phyloP scores from a whole-genome alignment of 371 early-diverging fungal species.

The Sporodiniella umbellata region DNA sequence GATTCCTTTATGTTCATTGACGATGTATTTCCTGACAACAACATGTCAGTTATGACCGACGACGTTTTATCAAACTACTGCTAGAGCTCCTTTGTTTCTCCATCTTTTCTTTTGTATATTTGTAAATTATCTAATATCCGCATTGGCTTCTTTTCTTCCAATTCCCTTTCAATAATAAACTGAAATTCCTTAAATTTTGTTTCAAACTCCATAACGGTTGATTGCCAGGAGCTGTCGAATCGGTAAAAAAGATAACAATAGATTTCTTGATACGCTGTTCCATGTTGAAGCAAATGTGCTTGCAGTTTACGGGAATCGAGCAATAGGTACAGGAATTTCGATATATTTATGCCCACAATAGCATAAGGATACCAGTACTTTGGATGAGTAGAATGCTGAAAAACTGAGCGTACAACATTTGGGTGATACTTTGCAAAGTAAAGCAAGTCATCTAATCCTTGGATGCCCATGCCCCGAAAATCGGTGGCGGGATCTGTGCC shows the following conservation, averaged over 20 bases:
- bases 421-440: constrained; percentile 68
- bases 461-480: constrained; percentile 84
- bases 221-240: constrained; percentile 70
- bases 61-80: constrained; percentile 2
- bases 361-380: constrained; percentile 71
- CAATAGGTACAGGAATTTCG: constrained; percentile 62
- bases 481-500: constrained; percentile 85
- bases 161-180: constrained; percentile 34
- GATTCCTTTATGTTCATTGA: constrained; percentile 1
- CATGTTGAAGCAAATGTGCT: constrained; percentile 58
- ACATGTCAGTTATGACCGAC: neutral
- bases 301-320: constrained; percentile 68
- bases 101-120: constrained; percentile 2
- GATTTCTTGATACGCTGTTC: constrained; percentile 61
- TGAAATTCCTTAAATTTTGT: constrained; percentile 61
- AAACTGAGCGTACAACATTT: constrained; percentile 37
- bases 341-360: constrained; percentile 81
- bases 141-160: constrained; percentile 14
- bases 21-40: constrained; percentile 1
- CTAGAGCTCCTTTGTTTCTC: neutral
- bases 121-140: constrained; percentile 2
- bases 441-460: constrained; percentile 71
- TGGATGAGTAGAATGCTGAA: constrained; percentile 27
- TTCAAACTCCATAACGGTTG: constrained; percentile 78
- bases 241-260: constrained; percentile 72